Base-by-base conservation (phyloP, 2,329 filamentous ascomycete genomes). In the Botrytis porri region DNA sequence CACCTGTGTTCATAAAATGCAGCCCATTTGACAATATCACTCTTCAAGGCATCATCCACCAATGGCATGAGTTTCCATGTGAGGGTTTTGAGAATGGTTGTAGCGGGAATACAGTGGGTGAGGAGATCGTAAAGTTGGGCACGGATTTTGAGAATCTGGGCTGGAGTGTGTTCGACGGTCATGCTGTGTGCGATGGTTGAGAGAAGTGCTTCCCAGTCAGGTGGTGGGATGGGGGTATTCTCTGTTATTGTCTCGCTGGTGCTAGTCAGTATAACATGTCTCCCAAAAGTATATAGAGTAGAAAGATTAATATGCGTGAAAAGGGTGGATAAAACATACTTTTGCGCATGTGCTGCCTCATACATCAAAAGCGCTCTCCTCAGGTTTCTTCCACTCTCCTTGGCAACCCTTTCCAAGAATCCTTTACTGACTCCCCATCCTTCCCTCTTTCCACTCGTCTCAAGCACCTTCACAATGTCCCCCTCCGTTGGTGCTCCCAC, bases 1-100 rank as follows among this genome's bases (percentile, higher is more conserved):
- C 98, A 93, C 75, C 96, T 89, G 82, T 99, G 96, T 83, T 99
- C 97, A 82, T 97, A 99, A 80, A 98, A 98, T 0, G 96, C 95
- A 7, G 94, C 93, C 96, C 96, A 99, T 80, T 92, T 93, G 77
- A 99, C 92, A 7, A 99, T 92, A 73, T 99, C 95, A 3, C 92
- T 89, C 82, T 98, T 98, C 69, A 99, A 84, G 37, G 88, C 90
- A 81, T 98, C 95, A 78, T 98, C 95, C 71, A 97, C 92, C 80
- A 93, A 89, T 0, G 90, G 88, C 78, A 98, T 90, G 35, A 99
- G 87, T 83, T 97, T 97, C 85, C 97, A 98, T 0, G 95, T 97
- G 74, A 99, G 86, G 0, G 94, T 97, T 85, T 97, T 97, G 78
- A 99, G 87, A 75, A 99, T 95, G 0, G 93, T 97, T 0, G 95